These are phyloP conservation scores for Pachysandra terminalis DNA, from an alignment of 164 flowering plant genomes.

Conservation along the genomic window DNA sequence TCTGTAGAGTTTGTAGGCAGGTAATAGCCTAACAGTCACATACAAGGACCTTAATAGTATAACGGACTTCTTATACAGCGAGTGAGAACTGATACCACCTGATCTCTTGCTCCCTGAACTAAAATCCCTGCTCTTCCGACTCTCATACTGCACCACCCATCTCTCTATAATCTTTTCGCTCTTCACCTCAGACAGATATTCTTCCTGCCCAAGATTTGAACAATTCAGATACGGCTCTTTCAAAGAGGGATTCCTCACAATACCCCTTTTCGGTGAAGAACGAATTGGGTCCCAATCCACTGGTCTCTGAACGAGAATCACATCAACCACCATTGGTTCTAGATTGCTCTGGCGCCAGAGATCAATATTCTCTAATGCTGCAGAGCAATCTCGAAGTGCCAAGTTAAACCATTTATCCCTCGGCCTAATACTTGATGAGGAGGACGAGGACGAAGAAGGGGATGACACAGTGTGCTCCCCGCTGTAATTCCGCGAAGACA, in stretches of 20 bases:
- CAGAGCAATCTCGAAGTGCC: conserved; percentile 81
- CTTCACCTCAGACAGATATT: conserved; percentile 30
- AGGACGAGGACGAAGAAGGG: conserved; percentile 73
- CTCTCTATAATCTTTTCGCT: conserved; percentile 81
- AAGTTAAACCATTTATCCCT: conserved; percentile 93
- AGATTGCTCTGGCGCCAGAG: conserved; percentile 70
- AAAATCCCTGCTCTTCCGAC: conserved; percentile 40
- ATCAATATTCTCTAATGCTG: conserved; percentile 72
- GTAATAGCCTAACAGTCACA: conserved; percentile 72
- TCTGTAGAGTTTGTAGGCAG: conserved; percentile 75
- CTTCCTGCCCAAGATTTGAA: conserved; percentile 53
- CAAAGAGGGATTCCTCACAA: conserved; percentile 31
- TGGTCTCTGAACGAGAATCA: conserved; percentile 53
- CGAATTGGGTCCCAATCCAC: conserved; percentile 32
- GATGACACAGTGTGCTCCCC: conserved; percentile 64
- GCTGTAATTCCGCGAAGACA: conserved; percentile 72
- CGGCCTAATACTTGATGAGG: conserved; percentile 69
- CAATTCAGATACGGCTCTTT: conserved; percentile 32
- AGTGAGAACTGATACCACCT: conserved; percentile 33
- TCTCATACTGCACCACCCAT: conserved; percentile 87
- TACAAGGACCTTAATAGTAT: conserved; percentile 78
- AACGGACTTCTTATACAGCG: conserved; percentile 62
- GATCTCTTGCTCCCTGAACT: conserved; percentile 43
- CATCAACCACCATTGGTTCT: conserved; percentile 81
- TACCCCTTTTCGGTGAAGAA: conserved; percentile 36